Evolutionary conservation across 208 protist genomes (phyloP).

Genomic region (Acanthamoeba divionensis): DNA sequence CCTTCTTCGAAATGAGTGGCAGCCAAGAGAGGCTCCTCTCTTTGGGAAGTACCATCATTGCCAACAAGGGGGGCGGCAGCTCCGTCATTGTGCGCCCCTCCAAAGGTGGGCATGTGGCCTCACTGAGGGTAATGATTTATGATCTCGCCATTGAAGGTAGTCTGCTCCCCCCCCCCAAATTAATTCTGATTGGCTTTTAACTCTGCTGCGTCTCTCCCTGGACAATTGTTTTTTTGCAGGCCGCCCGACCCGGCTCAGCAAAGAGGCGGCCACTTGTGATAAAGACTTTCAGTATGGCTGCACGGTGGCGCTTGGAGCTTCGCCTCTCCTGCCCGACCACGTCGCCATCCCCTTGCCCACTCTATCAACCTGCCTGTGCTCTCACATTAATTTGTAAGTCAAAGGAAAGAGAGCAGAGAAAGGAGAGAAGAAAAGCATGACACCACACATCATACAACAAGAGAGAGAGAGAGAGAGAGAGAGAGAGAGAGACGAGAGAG

Average conservation of each 20-base stretch:
- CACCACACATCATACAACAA: not conserved
- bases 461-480: not conserved
- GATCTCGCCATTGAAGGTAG: not conserved
- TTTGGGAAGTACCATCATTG: not conserved
- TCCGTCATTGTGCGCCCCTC: not conserved
- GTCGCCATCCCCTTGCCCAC: not conserved
- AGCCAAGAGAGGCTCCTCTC: no score
- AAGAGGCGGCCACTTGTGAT: not conserved
- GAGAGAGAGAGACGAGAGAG: not conserved
- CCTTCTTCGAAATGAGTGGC: no score
- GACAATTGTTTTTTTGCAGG: not conserved
- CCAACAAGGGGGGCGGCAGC: constrained; percentile 12
- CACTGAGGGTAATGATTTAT: constrained; percentile 27
- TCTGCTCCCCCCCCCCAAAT: not conserved
- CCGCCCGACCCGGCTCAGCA: not conserved
- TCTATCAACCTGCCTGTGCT: constrained; percentile 16
- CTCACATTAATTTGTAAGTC: constrained; percentile 37
- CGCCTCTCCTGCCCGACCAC: not conserved
- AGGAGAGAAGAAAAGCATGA: no score
- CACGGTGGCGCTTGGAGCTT: not conserved
- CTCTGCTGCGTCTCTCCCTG: not conserved
- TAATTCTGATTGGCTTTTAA: not conserved
- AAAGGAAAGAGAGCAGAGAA: not conserved
- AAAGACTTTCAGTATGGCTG: not conserved
- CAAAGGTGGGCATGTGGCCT: not conserved